Base-by-base conservation (phyloP, 2,329 filamentous ascomycete species). In the Trichoderma oligosporum region DNA sequence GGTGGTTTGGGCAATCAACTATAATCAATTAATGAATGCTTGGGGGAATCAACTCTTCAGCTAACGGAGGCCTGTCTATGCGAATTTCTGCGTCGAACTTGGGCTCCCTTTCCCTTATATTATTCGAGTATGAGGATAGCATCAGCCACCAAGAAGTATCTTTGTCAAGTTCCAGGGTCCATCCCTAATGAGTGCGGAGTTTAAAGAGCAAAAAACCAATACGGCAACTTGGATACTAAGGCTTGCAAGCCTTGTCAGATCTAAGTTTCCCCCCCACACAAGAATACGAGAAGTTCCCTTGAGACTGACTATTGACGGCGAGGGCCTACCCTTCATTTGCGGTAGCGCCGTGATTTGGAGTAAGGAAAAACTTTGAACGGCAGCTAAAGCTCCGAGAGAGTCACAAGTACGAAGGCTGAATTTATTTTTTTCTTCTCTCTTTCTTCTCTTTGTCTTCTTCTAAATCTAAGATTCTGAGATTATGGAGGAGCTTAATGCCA, bases 281-380 rank as follows among this genome's bases (percentile, higher is more conserved):
- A 29, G 52, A 55, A 55, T 55, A 55, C 52, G 52, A 55, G 52
- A 38, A 51, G 42, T 16, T 31, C 41, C 38, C 52, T 29, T 45
- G 16, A n/a, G n/a, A n/a, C n/a, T n/a, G 41, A 29, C 41, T 55
- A 46, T 55, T 8, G 52, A 55, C 41, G 52, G 29, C 14, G 35
- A 52, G 16, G 36, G 25, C 12, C 35, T 52, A 20, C 39, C 42
- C 31, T 55, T 6, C 36, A 45, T 27, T 14, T 35, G 51, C 29
- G 39, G 39, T 45, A 42, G 39, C 31, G 39, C 51, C n/a, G 39
- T 54, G 39, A 16, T 9, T 20, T 6, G 36, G 9, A 29, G 24
- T 24, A 14, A 11, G 4, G 36, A 24, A 8, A 16, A 36, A 4
- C 12, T 22, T 18, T 9, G 31, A 20, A 25, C n/a, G 31, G 46